phyloP scores from a whole-genome alignment of 2,329 filamentous ascomycete genomes.

The Phaeosphaeriaceae sp. region DNA sequence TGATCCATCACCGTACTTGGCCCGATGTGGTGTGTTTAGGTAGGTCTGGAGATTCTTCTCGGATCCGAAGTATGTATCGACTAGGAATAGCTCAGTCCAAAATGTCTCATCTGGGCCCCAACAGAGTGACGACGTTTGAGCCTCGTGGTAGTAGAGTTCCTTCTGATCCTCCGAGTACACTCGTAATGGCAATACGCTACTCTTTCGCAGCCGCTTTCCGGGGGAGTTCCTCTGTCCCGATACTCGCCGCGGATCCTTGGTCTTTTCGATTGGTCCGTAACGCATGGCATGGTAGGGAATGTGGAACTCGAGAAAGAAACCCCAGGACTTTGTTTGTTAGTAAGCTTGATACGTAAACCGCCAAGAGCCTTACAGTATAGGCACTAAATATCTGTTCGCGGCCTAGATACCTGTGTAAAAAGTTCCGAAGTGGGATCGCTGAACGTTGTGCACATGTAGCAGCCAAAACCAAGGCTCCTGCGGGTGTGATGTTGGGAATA shows the following conservation, averaged over 20 bases:
- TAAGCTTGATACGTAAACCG: too few species aligned
- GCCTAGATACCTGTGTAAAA: conserved; percentile 20
- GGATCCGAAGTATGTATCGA: conserved; percentile 27
- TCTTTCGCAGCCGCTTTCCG: conserved; percentile 14
- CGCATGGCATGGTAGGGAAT: conserved; percentile 25
- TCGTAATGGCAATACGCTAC: conserved; percentile 15
- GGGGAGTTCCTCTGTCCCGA: too few species aligned
- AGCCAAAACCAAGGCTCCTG: conserved; percentile 14
- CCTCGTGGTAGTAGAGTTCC: conserved; percentile 22
- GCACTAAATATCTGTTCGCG: conserved; percentile 16
- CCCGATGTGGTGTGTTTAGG: not conserved
- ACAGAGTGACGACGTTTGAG: conserved; percentile 23
- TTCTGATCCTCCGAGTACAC: conserved; percentile 8
- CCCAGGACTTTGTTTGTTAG: conserved; percentile 15
- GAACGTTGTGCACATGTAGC: conserved; percentile 16
- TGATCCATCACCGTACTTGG: conserved; percentile 4
- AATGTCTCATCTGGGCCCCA: conserved; percentile 23
- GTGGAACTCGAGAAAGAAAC: conserved; percentile 26
- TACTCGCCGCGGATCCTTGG: conserved; percentile 10
- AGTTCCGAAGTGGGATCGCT: conserved; percentile 10
- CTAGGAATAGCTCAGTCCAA: conserved; percentile 24
- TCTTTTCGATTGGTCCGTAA: not conserved
- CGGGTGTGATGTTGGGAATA: conserved; percentile 20
- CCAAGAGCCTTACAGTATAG: conserved; percentile 10
- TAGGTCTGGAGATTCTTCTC: conserved; percentile 13